A percentile compares a stretch with the other conserved stretches of the same genome.
These are phyloP conservation scores for Penicillium janthinellum DNA, from an alignment of 2,329 filamentous ascomycete species.

Conservation along the genomic window DNA sequence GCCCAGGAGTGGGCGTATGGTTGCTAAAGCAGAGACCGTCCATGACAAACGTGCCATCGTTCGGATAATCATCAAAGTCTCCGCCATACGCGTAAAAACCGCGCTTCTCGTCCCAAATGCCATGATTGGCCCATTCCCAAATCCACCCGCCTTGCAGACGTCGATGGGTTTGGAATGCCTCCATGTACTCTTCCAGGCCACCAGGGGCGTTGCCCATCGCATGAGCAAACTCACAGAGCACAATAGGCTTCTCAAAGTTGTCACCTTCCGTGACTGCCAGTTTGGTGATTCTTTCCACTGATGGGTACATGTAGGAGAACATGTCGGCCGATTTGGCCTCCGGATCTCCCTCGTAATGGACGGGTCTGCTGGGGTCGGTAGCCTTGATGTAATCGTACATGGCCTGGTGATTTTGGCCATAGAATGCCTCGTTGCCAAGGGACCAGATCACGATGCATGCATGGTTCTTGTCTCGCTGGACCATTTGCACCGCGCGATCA, in stretches of 20 bases:
- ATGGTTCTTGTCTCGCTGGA: slow-evolving; percentile 71
- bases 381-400: slow-evolving; percentile 66
- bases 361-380: slow-evolving; percentile 58
- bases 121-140: slow-evolving; percentile 69
- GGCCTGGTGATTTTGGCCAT: slow-evolving; percentile 66
- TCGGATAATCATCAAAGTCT: neutral
- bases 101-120: slow-evolving; percentile 47
- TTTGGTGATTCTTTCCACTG: neutral
- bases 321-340: slow-evolving; percentile 65
- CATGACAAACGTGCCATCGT: neutral
- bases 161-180: slow-evolving; percentile 62
- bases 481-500: slow-evolving; percentile 65
- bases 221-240: slow-evolving; percentile 56
- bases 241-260: slow-evolving; percentile 45
- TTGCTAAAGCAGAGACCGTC: neutral
- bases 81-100: neutral
- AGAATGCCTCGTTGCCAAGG: slow-evolving; percentile 73
- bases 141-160: slow-evolving; percentile 68
- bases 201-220: slow-evolving; percentile 78
- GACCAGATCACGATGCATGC: slow-evolving; percentile 71
- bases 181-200: slow-evolving; percentile 67
- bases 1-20: neutral
- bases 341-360: slow-evolving; percentile 69
- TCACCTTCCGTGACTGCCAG: slow-evolving; percentile 44
- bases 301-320: slow-evolving; percentile 68